Conservation (phyloP, 352 stramenopile species). For the Sclerospora graminicola region DNA sequence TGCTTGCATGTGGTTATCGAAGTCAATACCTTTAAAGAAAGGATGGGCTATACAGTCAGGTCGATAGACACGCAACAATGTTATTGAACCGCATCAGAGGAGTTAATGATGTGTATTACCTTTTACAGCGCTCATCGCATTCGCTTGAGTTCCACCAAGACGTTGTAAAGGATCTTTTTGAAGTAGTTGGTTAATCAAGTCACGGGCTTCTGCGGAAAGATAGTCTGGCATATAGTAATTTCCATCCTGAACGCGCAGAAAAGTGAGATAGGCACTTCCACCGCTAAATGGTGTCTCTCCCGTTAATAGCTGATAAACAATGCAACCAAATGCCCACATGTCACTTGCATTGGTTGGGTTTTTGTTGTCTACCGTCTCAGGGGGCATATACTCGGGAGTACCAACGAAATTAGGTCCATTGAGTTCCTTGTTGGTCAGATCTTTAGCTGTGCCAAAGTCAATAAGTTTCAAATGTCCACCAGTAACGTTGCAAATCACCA, state of each 20-base stretch:
- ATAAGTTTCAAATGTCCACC: conserved; percentile 66
- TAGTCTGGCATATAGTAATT: conserved; percentile 49
- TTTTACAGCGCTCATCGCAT: conserved; percentile 47
- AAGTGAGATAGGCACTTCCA: conserved; percentile 71
- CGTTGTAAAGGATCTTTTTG: conserved; percentile 29
- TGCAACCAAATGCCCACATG: conserved; percentile 72
- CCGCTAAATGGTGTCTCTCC: conserved; percentile 74
- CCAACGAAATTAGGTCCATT: conserved; percentile 85
- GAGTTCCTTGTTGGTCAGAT: conserved; percentile 38
- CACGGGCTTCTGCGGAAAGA: conserved; percentile 43
- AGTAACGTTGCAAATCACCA: conserved; percentile 64
- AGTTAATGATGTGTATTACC: conserved; percentile 16
- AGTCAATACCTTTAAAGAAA: conserved; percentile 67
- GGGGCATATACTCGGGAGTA: conserved; percentile 83
- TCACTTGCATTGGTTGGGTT: conserved; percentile 45
- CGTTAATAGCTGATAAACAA: conserved; percentile 64
- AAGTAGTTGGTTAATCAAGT: conserved; percentile 54
- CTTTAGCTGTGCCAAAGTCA: conserved; percentile 81
- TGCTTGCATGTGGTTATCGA: conserved; percentile 42
- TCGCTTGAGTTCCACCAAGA: conserved; percentile 14
- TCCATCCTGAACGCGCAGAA: conserved; percentile 60
- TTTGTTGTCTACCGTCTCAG: conserved; percentile 81
- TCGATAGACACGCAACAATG: background rate
- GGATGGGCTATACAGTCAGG: conserved; percentile 34
- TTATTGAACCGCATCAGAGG: background rate